Conservation (phyloP, 2,329 filamentous ascomycete species). For the Aspergillaceae sp. region DNA sequence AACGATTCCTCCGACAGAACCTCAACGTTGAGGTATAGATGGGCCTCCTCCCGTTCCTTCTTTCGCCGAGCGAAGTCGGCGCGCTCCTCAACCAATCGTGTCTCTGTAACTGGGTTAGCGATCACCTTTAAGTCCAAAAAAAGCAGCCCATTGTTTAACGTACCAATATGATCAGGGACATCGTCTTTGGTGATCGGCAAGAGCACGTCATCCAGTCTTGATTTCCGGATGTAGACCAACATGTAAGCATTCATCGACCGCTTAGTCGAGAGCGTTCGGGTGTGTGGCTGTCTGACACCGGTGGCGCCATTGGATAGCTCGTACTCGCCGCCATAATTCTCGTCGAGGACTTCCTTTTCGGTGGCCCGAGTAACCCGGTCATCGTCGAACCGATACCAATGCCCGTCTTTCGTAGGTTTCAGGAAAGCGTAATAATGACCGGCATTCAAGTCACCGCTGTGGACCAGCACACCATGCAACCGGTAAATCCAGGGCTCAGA, state of each 20-base stretch:
- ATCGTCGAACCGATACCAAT: conserved; percentile 96
- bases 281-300: conserved; percentile 56
- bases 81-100: conserved; percentile 72
- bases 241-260: conserved; percentile 88
- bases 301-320: conserved; percentile 48
- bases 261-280: conserved; percentile 55
- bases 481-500: conserved; percentile 89
- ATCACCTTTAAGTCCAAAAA: conserved; percentile 2
- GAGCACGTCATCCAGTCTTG: conserved; percentile 72
- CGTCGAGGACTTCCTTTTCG: conserved; percentile 81
- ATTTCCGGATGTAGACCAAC: conserved; percentile 93
- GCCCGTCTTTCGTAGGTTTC: conserved; percentile 83
- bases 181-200: conserved; percentile 66
- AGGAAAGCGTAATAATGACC: conserved; percentile 98
- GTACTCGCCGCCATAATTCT: conserved; percentile 93
- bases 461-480: conserved; percentile 88
- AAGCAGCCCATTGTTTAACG: conserved; percentile 15
- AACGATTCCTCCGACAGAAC: conserved; percentile 78
- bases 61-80: conserved; percentile 64
- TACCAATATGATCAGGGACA: conserved; percentile 73
- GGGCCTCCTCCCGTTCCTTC: conserved; percentile 88
- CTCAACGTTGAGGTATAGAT: conserved; percentile 79
- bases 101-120: conserved; percentile 42
- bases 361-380: conserved; percentile 95
- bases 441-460: conserved; percentile 92